These are phyloP conservation scores for Effrenium voratum DNA, from an alignment of 73 alveolate genomes.

Conservation along the genomic window DNA sequence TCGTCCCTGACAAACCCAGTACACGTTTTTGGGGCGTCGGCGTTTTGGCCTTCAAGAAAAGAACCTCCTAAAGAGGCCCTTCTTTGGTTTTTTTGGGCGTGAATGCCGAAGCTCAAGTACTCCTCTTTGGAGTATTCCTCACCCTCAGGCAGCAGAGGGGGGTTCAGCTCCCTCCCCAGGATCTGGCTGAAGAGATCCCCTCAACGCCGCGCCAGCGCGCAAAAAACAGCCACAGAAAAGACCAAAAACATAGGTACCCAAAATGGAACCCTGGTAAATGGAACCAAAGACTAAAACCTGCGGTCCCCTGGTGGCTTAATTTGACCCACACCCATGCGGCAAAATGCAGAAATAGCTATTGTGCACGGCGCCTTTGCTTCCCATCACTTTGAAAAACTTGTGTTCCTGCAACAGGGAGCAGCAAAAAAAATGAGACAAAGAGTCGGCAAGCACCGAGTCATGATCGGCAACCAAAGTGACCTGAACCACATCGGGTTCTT, in stretches of 20 bases:
- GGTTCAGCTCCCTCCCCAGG: constrained; percentile 74
- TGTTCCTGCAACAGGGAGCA: constrained; percentile 14
- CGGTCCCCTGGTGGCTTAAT: too few species aligned
- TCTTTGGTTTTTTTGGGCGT: neutral
- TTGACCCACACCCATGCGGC: too few species aligned
- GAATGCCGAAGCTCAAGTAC: neutral
- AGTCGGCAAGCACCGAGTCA: neutral
- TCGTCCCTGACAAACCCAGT: neutral
- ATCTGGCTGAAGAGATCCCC: constrained; percentile 81
- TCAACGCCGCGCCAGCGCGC: too few species aligned
- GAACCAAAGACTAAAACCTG: too few species aligned
- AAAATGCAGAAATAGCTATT: too few species aligned
- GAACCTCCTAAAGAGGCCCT: neutral
- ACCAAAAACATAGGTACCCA: too few species aligned
- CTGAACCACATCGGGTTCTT: neutral
- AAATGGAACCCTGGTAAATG: too few species aligned
- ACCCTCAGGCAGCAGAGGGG: constrained; percentile 65
- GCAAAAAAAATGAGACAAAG: neutral
- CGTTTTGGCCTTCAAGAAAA: neutral
- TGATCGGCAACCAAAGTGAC: neutral
- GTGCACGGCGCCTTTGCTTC: too few species aligned
- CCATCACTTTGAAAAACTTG: constrained; percentile 64
- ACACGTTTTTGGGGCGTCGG: neutral
- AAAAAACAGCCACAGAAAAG: too few species aligned
- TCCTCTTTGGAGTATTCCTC: constrained; percentile 66